phyloP scores from a whole-genome alignment of 257 asterid genomes.

The Solanum medicagineum region DNA sequence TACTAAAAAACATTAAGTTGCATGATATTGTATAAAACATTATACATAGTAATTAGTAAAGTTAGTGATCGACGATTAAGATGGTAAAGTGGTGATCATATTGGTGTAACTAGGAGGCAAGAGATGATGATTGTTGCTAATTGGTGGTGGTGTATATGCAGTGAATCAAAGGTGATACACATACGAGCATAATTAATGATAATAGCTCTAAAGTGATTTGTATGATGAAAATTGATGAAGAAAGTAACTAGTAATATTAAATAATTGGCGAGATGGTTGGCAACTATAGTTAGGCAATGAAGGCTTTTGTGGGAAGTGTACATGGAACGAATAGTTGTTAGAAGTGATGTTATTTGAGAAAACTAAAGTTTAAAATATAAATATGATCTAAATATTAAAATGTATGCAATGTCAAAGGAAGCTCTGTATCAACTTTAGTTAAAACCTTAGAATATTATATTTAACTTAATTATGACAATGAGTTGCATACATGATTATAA shows the following conservation, averaged over 20 bases:
- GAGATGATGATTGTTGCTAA: background rate
- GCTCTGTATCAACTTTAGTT: background rate
- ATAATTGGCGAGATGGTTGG: background rate
- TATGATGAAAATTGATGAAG: background rate
- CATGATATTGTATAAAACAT: background rate
- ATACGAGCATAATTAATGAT: background rate
- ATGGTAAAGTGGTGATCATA: background rate
- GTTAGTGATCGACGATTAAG: background rate
- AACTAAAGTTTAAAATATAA: too few relatives aligned
- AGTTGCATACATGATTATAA: too few relatives aligned
- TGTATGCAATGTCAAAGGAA: too few relatives aligned
- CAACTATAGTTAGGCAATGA: background rate
- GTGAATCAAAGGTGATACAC: background rate
- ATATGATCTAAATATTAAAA: background rate
- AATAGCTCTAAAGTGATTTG: too few relatives aligned
- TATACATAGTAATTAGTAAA: too few relatives aligned
- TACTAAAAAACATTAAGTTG: background rate
- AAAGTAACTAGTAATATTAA: too few relatives aligned
- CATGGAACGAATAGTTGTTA: background rate
- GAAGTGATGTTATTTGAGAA: background rate
- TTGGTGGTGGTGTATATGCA: background rate
- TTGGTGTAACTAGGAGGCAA: background rate
- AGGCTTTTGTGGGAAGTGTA: background rate
- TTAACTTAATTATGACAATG: background rate
- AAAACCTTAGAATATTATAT: too few relatives aligned